Evolutionary conservation across 139 green algal species (phyloP), one percentile per base, ranked within the genome.

Genomic region (Pedinophyceae sp.): DNA sequence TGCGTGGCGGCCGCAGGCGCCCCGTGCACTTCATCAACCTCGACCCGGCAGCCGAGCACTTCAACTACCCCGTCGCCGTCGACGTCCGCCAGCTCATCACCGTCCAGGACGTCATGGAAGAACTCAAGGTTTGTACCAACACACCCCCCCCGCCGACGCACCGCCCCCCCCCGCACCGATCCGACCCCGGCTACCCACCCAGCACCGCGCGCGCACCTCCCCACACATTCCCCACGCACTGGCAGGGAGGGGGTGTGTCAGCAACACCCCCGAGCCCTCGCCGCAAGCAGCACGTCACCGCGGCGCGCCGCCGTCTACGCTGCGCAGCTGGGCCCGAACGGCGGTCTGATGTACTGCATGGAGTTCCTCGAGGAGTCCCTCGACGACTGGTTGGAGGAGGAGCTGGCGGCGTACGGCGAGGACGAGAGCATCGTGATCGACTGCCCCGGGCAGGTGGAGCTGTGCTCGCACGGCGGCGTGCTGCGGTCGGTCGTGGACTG

Each of bases 291-390:
- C n/a, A n/a, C n/a, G n/a, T n/a, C n/a, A n/a, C n/a, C n/a, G n/a
- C n/a, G n/a, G n/a, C n/a, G n/a, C n/a, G n/a, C n/a, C n/a, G n/a
- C n/a, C n/a, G n/a, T n/a, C n/a, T n/a, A n/a, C n/a, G n/a, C n/a
- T n/a, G n/a, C n/a, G n/a, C n/a, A n/a, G 34, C 34, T 43, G 10
- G 34, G 34, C 34, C 34, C 34, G 10, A 43, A 43, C 34, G 72
- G 90, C 3, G 91, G 73, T n/a, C 71, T 98, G 62, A 56, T 99
- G 46, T 95, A 92, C 60, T 95, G 85, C 79, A 99, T 99, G 91
- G 91, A 99, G 60, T 94, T 93, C 56, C 45, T 97, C 54, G 89
- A 98, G 61, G 87, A 97, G 3, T 87, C 93, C 59, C 51, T 99
- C 25, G 76, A 95, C 7, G 84, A 93, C 30, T 99, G 91, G 91